Evolutionary conservation across 2,329 filamentous ascomycete genomes (phyloP).

Genomic region (Geosmithia putterillii): DNA sequence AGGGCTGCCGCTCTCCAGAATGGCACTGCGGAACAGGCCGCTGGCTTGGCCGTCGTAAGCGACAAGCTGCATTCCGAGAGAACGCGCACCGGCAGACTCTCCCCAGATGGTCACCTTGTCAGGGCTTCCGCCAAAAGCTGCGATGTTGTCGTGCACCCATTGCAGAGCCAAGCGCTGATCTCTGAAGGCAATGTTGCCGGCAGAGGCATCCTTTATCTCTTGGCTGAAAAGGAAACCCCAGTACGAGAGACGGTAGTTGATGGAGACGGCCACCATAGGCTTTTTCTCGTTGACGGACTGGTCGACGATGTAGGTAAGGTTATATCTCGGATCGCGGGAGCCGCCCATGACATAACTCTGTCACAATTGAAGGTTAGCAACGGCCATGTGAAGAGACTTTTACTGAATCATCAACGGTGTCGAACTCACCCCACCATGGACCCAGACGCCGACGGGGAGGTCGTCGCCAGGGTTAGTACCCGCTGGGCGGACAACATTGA

Average conservation of each 20-base stretch:
- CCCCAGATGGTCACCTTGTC: slow-evolving; percentile 35
- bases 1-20: slow-evolving; percentile 35
- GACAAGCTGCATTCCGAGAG: slow-evolving; percentile 30
- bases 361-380: background rate
- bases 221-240: slow-evolving; percentile 40
- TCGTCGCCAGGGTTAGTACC: background rate
- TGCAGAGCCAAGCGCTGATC: slow-evolving; percentile 35
- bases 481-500: slow-evolving; percentile 20
- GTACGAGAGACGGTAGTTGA: slow-evolving; percentile 40
- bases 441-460: slow-evolving; percentile 49
- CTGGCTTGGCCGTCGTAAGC: slow-evolving; percentile 45
- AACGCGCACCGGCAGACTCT: slow-evolving; percentile 23
- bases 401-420: slow-evolving; percentile 14
- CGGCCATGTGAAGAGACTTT: slow-evolving; percentile 2
- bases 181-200: slow-evolving; percentile 31
- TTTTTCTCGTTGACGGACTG: slow-evolving; percentile 20
- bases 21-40: slow-evolving; percentile 38
- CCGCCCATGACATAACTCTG: slow-evolving; percentile 22
- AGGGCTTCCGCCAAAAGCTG: slow-evolving; percentile 12
- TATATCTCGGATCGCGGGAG: slow-evolving; percentile 37
- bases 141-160: slow-evolving; percentile 42
- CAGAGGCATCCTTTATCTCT: slow-evolving; percentile 25
- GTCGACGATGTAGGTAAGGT: slow-evolving; percentile 45
- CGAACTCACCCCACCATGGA: slow-evolving; percentile 28
- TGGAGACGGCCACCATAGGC: slow-evolving; percentile 3